Evolutionary conservation across 176 grass and related monocot genomes (phyloP).

Genomic region (Rhynchospora breviuscula): DNA sequence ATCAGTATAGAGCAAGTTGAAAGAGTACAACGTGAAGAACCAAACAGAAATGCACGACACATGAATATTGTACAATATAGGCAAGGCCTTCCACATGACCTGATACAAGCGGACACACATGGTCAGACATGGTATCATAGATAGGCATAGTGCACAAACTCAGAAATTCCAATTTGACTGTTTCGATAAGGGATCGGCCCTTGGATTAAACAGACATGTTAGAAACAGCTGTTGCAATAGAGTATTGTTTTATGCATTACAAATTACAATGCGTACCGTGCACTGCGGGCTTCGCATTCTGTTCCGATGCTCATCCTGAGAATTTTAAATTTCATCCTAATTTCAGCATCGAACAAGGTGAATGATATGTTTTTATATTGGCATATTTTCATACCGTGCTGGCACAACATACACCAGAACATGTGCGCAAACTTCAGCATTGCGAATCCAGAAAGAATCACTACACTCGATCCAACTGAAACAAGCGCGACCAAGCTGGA

Average conservation of each 20-base stretch:
- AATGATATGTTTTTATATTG: neutral
- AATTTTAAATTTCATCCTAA: neutral
- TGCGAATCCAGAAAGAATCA: neutral
- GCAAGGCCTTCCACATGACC: neutral
- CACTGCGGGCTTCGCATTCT: neutral
- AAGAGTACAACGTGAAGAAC: too few relatives aligned
- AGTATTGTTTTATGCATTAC: neutral
- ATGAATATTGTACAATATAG: too few relatives aligned
- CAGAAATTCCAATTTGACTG: neutral
- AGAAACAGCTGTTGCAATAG: neutral
- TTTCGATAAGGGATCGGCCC: neutral
- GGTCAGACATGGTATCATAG: neutral
- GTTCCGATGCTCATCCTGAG: neutral
- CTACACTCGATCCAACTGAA: neutral
- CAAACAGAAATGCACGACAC: too few relatives aligned
- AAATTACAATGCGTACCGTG: neutral
- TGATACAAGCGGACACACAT: neutral
- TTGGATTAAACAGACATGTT: neutral
- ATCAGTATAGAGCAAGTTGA: too few relatives aligned
- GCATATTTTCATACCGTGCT: neutral
- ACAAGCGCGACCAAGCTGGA: neutral
- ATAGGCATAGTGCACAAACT: neutral
- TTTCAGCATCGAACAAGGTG: neutral
- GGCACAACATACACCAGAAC: too few relatives aligned
- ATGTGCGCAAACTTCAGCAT: neutral